A percentile compares a stretch with the other conserved stretches of the same genome.
phyloP scores from a whole-genome alignment of 495 filamentous ascomycete species.

The Neurospora africana region DNA sequence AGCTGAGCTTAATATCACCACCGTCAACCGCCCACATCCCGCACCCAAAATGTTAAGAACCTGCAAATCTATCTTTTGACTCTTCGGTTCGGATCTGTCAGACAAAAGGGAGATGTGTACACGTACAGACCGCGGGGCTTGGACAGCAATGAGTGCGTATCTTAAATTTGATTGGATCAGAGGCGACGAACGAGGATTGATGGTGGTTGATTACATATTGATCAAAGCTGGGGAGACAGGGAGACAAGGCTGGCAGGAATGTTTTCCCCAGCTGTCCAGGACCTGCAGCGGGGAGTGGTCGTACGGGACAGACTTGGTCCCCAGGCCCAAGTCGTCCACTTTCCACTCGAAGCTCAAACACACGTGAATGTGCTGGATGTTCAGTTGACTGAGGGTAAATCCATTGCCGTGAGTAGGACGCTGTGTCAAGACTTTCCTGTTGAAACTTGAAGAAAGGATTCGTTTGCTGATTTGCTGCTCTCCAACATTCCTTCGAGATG shows the following conservation, averaged over 20 bases:
- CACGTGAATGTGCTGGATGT: background rate
- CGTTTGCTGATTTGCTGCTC: background rate
- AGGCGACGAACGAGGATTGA: background rate
- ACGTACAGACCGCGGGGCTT: background rate
- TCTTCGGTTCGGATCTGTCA: background rate
- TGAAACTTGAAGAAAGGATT: background rate
- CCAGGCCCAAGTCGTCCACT: background rate
- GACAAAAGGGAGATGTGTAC: background rate
- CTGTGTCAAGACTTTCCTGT: background rate
- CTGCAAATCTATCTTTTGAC: background rate
- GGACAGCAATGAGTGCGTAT: background rate
- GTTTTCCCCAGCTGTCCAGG: background rate
- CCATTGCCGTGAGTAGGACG: background rate
- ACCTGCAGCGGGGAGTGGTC: background rate
- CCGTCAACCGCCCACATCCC: slow-evolving; percentile 8
- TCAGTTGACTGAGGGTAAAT: background rate
- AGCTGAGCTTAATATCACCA: background rate
- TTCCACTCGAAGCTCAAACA: background rate
- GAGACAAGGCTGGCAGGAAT: background rate
- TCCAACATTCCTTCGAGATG: background rate
- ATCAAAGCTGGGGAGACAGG: background rate
- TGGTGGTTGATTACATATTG: background rate
- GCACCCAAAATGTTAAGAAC: background rate
- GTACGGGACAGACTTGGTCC: background rate
- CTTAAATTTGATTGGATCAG: background rate